These are phyloP conservation scores for Iberis amara DNA, from an alignment of 441 rosid genomes.

Conservation along the genomic window DNA sequence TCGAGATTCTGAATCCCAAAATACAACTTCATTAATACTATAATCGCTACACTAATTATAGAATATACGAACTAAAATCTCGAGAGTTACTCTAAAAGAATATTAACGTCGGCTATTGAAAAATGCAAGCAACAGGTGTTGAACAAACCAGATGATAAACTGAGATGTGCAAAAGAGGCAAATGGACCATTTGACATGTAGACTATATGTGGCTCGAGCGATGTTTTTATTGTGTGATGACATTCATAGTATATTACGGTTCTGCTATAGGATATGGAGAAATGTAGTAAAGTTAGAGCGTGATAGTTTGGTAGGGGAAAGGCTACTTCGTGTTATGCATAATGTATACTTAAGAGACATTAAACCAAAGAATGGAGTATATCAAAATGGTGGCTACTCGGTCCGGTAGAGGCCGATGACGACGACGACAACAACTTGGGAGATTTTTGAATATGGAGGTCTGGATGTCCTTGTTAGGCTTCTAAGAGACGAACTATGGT, in stretches of 20 bases:
- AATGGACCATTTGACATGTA: constrained; percentile 5
- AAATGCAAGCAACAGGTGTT: background rate
- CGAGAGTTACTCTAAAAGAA: background rate
- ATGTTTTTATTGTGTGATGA: background rate
- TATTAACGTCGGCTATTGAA: background rate
- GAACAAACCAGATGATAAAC: background rate
- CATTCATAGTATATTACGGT: background rate
- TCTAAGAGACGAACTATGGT: background rate
- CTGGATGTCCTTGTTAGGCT: background rate
- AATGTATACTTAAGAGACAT: background rate
- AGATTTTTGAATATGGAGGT: background rate
- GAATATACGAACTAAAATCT: no score
- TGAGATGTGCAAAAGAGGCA: background rate
- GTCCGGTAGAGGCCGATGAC: background rate
- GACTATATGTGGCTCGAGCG: background rate
- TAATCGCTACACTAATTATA: no score
- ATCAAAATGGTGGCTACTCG: background rate
- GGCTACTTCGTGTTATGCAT: background rate
- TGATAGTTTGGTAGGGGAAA: background rate
- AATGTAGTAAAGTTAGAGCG: background rate
- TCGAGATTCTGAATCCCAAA: no score
- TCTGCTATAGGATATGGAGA: background rate
- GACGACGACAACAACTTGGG: background rate
- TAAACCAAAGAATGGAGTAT: background rate
- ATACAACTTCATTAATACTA: no score